These are phyloP conservation scores for Aureobasidium zeae DNA, from an alignment of 2,329 filamentous ascomycete genomes.

Conservation along the genomic window DNA sequence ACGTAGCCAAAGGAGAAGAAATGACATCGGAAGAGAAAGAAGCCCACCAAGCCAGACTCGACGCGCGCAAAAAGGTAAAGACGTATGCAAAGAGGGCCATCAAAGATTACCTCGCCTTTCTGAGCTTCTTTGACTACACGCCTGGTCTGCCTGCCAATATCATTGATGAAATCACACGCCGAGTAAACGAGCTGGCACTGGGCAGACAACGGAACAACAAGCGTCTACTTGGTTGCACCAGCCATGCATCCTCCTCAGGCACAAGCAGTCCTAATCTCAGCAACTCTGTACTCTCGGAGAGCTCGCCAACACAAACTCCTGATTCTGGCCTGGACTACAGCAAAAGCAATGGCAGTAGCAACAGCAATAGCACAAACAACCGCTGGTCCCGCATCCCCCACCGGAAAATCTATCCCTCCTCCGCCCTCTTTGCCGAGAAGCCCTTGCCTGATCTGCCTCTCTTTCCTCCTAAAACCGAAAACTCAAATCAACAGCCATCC, in stretches of 20 bases:
- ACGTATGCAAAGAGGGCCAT: constrained; percentile 66
- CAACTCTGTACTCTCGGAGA: constrained; percentile 40
- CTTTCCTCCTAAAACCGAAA: constrained; percentile 48
- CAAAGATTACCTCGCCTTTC: constrained; percentile 62
- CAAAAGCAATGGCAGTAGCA: no score
- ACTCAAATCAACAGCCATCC: constrained; percentile 21
- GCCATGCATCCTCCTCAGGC: constrained; percentile 9
- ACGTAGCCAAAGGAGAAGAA: constrained; percentile 33
- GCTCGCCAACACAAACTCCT: constrained; percentile 21
- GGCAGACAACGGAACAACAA: constrained; percentile 29
- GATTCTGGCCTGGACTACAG: constrained; percentile 23
- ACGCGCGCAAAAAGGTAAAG: constrained; percentile 61
- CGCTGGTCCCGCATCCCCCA: constrained; percentile 40
- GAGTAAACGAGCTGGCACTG: constrained; percentile 49
- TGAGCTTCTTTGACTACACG: constrained; percentile 70
- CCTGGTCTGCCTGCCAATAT: constrained; percentile 56
- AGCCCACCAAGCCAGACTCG: constrained; percentile 35
- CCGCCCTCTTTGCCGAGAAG: constrained; percentile 60
- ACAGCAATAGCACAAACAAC: no score
- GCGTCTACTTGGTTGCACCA: constrained; percentile 24
- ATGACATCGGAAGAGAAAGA: constrained; percentile 21
- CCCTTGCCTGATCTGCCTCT: constrained; percentile 58
- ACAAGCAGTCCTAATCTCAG: constrained; percentile 19
- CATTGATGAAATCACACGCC: constrained; percentile 48
- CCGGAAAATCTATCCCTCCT: constrained; percentile 46